phyloP scores from a whole-genome alignment of 768 basidiomycete genomes.

The Agrocybe pediades region DNA sequence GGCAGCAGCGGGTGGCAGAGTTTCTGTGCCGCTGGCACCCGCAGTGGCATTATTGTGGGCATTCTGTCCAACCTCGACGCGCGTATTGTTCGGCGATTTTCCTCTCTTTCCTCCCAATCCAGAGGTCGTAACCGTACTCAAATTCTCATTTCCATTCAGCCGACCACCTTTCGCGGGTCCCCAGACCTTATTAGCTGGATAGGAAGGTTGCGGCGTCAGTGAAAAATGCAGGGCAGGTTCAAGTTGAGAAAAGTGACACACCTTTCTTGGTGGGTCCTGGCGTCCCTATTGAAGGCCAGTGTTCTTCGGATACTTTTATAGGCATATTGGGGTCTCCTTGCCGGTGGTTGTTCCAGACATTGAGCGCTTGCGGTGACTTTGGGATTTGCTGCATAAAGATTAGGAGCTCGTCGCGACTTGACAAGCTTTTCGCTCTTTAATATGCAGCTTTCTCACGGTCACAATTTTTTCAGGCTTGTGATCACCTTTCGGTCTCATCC shows the following conservation, averaged over 20 bases:
- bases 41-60: neutral
- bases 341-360: neutral
- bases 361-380: neutral
- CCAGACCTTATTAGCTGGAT: neutral
- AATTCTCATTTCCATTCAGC: neutral
- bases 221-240: neutral
- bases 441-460: neutral
- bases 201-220: neutral
- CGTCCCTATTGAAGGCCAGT: neutral
- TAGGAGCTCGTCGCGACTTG: neutral
- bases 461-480: neutral
- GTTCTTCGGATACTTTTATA: neutral
- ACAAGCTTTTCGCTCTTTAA: neutral
- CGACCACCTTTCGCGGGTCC: neutral
- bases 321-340: neutral
- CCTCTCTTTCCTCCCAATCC: neutral
- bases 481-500: neutral
- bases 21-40: neutral
- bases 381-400: neutral
- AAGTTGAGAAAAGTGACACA: neutral
- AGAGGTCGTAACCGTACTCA: neutral
- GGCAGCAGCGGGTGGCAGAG: neutral
- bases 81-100: neutral
- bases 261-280: neutral
- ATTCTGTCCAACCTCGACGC: neutral